Evolutionary conservation across 257 asterid species (phyloP), one percentile per base, ranked within the genome.

Genomic region (Thymus mandschuricus): DNA sequence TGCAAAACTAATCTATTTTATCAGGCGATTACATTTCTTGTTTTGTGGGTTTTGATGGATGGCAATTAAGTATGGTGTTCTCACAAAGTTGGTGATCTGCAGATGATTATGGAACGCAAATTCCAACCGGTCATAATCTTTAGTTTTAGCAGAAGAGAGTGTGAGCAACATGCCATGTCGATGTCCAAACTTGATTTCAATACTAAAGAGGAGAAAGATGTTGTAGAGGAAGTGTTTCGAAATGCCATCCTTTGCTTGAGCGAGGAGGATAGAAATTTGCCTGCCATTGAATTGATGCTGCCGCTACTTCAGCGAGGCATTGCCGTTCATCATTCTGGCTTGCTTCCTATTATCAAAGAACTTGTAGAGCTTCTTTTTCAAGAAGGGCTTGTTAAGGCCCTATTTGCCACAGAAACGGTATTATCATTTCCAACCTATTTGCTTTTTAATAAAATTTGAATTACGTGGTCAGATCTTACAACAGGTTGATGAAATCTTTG

Each of bases 341-440:
- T 94, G 76, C 99, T 94, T 76, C 99, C 99, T 40, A 85, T 94
- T 59, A 85, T 94, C 83, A 94, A 94, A 84, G 99, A 94, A 75
- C 89, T 94, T 51, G 99, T 94, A 62, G 99, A 94, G 74, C 96
- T 94, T 79, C 96, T 94, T 64, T 94, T 94, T 76, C 99, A 94
- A 85, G 99, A 94, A 84, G 99, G 99, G 74, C 98, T 94, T 72
- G 94, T 94, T 68, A 94, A 94, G 87, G 99, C 98, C 60, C 85
- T 94, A 46, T 94, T 94, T 77, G 99, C 99, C 56, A 94, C 99
- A 51, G 99, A 94, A 83, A 94, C 99, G 83, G 99, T 94, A 94
- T 57, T 74, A 30, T 49, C 71, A 38, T 68, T 77, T 29, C 34
- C 44, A 6, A 33, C 8, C 57, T 13, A 56, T 70, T 71, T 63